These are phyloP conservation scores for Yamadazyma membranifaciens DNA, from an alignment of 1,139 yeast species.

Conservation along the genomic window DNA sequence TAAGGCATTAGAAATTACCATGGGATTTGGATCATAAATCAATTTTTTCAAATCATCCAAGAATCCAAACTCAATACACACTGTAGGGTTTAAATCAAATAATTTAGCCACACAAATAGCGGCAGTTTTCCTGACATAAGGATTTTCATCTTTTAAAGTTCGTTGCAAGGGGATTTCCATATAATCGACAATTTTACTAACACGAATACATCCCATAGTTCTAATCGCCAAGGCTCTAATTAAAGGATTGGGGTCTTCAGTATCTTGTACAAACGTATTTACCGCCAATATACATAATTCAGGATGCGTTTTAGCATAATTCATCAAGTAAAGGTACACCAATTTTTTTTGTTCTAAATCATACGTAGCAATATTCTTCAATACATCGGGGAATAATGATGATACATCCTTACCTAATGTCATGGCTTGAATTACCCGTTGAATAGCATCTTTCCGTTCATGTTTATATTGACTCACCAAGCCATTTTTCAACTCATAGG, in stretches of 20 bases:
- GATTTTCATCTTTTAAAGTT: slow-evolving; percentile 88
- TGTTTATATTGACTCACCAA: slow-evolving; percentile 92
- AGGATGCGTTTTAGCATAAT: slow-evolving; percentile 95
- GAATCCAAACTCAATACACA: slow-evolving; percentile 88
- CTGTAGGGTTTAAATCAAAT: slow-evolving; percentile 78
- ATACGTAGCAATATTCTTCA: slow-evolving; percentile 95
- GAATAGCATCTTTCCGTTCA: slow-evolving; percentile 95
- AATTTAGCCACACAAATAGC: slow-evolving; percentile 96
- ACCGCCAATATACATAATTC: slow-evolving; percentile 95
- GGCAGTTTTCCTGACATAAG: slow-evolving; percentile 96
- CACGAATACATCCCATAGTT: slow-evolving; percentile 98
- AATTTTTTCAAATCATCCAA: slow-evolving; percentile 66
- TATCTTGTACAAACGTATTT: slow-evolving; percentile 93
- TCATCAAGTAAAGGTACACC: slow-evolving; percentile 93
- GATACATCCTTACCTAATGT: slow-evolving; percentile 98
- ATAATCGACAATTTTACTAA: slow-evolving; percentile 92
- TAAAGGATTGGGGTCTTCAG: slow-evolving; percentile 95
- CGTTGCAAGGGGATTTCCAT: slow-evolving; percentile 86
- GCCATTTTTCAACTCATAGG: slow-evolving; percentile 85
- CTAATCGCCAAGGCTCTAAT: slow-evolving; percentile 95
- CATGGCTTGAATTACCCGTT: slow-evolving; percentile 97
- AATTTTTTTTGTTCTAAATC: slow-evolving; percentile 96
- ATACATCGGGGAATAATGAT: slow-evolving; percentile 89
- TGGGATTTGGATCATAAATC: slow-evolving; percentile 86
- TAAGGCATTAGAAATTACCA: slow-evolving; percentile 95